Conservation (phyloP, 2,329 filamentous ascomycete species). For the Cercospora zeae-maydis region DNA sequence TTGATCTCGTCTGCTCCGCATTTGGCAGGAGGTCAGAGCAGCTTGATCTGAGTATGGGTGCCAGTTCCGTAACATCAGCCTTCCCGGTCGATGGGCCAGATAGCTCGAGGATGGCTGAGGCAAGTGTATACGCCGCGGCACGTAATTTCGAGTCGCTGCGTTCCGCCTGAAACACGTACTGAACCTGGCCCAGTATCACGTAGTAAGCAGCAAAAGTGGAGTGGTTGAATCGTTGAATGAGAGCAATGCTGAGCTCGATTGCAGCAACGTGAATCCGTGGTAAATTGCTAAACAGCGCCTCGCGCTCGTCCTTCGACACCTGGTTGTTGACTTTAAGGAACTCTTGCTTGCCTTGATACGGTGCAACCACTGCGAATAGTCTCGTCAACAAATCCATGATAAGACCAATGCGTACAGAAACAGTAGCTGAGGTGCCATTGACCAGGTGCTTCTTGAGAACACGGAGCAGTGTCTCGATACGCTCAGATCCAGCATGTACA, state of each 20-base stretch:
- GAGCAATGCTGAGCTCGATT: constrained; percentile 57
- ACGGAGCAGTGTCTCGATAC: constrained; percentile 63
- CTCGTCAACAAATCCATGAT: constrained; percentile 68
- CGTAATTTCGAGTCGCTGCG: constrained; percentile 54
- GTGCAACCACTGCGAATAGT: constrained; percentile 62
- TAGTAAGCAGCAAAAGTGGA: constrained; percentile 59
- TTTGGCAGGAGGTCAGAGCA: constrained; percentile 68
- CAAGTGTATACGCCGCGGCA: constrained; percentile 56
- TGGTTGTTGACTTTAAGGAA: constrained; percentile 64
- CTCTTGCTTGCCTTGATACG: constrained; percentile 44
- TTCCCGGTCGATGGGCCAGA: constrained; percentile 66
- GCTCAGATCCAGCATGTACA: constrained; percentile 67
- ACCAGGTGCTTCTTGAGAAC: constrained; percentile 62
- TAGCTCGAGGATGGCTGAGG: constrained; percentile 56
- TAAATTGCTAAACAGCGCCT: constrained; percentile 69
- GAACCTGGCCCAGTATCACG: constrained; percentile 65
- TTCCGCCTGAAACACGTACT: constrained; percentile 64
- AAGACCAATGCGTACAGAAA: constrained; percentile 64
- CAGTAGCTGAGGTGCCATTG: constrained; percentile 60
- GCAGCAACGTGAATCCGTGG: constrained; percentile 70
- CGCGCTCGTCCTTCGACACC: constrained; percentile 74
- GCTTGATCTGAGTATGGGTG: constrained; percentile 61
- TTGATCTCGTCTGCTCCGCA: constrained; percentile 34
- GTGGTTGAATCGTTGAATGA: constrained; percentile 58
- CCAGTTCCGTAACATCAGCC: constrained; percentile 60